Conservation (phyloP, 2,329 filamentous ascomycete genomes). For the Fusarium sp. region DNA sequence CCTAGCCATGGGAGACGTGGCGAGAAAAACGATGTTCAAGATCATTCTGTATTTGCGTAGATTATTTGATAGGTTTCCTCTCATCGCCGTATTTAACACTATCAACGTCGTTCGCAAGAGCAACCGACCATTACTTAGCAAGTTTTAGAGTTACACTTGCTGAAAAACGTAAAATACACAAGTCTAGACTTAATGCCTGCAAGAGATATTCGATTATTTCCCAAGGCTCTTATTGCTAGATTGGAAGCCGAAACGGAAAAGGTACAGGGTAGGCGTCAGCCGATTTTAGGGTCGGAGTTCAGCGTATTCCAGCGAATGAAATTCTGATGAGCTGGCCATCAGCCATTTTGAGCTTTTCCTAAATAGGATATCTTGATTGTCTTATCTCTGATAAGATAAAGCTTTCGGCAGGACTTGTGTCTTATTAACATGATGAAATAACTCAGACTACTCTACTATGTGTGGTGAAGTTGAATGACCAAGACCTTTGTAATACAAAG, state of each 20-base stretch:
- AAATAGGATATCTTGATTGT: neutral
- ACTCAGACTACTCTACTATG: neutral
- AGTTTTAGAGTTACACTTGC: no score
- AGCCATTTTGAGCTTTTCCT: no score
- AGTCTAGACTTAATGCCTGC: no score
- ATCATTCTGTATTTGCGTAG: neutral
- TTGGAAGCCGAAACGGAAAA: neutral
- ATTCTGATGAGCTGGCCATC: no score
- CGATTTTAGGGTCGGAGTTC: neutral
- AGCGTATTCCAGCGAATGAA: neutral
- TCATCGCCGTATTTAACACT: no score
- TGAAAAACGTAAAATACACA: rapidly evolving
- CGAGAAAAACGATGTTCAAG: neutral
- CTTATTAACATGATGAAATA: no score
- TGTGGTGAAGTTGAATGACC: neutral
- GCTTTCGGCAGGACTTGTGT: rapidly evolving
- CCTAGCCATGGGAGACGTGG: neutral
- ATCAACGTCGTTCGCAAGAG: no score
- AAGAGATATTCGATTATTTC: no score
- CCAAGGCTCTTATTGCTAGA: no score
- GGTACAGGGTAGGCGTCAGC: neutral
- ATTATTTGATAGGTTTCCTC: neutral
- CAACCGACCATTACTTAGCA: no score
- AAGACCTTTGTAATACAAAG: no score
- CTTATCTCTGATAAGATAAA: neutral